Evolutionary conservation across 192 early-diverging fungal species (phyloP).

Genomic region (Coemansia aciculifera): DNA sequence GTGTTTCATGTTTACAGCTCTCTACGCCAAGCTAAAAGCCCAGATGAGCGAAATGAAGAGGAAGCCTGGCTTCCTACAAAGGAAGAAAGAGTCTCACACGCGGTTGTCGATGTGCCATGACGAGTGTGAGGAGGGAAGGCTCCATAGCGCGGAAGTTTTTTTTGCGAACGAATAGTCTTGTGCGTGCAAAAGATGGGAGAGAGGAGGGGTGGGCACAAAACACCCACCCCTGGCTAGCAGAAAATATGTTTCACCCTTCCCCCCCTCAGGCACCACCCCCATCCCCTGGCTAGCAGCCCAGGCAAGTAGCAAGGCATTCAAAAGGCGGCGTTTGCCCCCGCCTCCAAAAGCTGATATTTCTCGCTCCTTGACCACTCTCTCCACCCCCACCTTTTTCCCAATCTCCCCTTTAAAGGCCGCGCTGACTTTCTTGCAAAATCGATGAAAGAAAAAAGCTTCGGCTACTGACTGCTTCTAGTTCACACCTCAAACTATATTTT

Average conservation of each 20-base stretch:
- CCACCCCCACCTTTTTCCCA: not conserved
- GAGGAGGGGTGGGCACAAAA: not conserved
- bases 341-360: not conserved
- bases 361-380: slow-evolving; percentile 4
- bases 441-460: not conserved
- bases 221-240: not conserved
- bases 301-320: not conserved
- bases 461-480: not conserved
- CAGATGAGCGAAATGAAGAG: not conserved
- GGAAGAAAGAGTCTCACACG: no score
- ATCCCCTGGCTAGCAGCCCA: not conserved
- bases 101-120: no score
- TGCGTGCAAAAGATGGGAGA: not conserved
- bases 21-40: not conserved
- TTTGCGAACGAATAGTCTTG: not conserved
- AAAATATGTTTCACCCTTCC: slow-evolving; percentile 2
- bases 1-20: not conserved
- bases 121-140: no score
- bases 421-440: slow-evolving; percentile 3
- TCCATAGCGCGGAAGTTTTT: not conserved
- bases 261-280: slow-evolving; percentile 6
- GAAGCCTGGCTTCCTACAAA: not conserved
- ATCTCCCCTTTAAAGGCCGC: not conserved
- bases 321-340: slow-evolving; percentile 8
- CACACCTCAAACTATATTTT: not conserved